Base-by-base conservation (phyloP, 805 yeast genomes). In the Candida sanyiensis region DNA sequence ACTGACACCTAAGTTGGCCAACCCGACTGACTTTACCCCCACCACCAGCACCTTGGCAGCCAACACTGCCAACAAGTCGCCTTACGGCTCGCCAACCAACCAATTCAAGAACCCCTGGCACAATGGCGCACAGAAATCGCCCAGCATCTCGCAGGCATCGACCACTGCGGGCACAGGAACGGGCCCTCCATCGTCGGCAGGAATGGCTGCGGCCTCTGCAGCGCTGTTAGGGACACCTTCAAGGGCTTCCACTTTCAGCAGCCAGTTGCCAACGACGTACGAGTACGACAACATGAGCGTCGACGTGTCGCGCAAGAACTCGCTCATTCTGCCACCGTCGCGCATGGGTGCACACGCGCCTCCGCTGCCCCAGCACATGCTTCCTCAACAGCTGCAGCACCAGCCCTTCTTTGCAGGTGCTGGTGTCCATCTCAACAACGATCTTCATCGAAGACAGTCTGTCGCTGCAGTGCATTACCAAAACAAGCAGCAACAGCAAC, bases 221-320 rank as follows among this genome's bases (percentile, higher is more conserved):
- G n/a, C n/a, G n/a, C n/a, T n/a, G n/a, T n/a, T n/a, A 19, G 37
- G 47, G 40, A 29, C 50, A 5, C 54, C 54, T 10, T 47, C 52
- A 8, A 43, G 57, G n/a, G n/a, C n/a, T n/a, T 28, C 47, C 2
- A 33, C 44, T 4, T 51, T 49, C 38, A 52, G 46, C 35, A 42
- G 46, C 7, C 75, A 70, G 42, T 53, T 73, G 11, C 74, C 76
- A 19, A 66, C 72, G 2, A 73, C 77, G 2, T 73, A 72, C 51
- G 79, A 73, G 49, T 52, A 64, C 41, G 67, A 62, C 12, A 51
- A 50, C 26, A 43, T 45, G 45, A 28, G 33, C 12, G 40, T 49
- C 5, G 40, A 11, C 15, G 23, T 43, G 1, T 35, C 53, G 9
- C 37, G 53, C 13, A 46, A 51, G 40, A 47, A 48, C 34, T 49